These are phyloP conservation scores for Tephrocybe sp. DNA, from an alignment of 768 basidiomycete genomes.

Conservation along the genomic window DNA sequence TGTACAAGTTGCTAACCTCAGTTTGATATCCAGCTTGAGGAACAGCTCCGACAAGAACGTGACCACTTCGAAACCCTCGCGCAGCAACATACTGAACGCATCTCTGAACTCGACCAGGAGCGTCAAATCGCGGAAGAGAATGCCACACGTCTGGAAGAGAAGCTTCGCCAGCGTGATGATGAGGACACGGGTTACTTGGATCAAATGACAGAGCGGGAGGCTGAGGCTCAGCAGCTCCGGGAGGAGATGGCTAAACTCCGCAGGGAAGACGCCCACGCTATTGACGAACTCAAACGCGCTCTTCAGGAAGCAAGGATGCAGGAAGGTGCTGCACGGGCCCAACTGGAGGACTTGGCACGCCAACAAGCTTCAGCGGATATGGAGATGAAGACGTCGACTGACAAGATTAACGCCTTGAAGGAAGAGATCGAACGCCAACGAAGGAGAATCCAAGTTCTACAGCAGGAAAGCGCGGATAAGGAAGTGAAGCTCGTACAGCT, in stretches of 20 bases:
- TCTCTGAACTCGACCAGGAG: slow-evolving; percentile 53
- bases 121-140: slow-evolving; percentile 52
- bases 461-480: slow-evolving; percentile 81
- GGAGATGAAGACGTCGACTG: slow-evolving; percentile 43
- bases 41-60: slow-evolving; percentile 51
- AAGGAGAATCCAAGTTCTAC: slow-evolving; percentile 63
- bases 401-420: slow-evolving; percentile 46
- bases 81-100: slow-evolving; percentile 51
- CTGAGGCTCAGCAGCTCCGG: slow-evolving; percentile 50
- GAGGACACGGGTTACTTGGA: slow-evolving; percentile 49
- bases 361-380: slow-evolving; percentile 57
- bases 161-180: slow-evolving; percentile 52
- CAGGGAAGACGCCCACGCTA: slow-evolving; percentile 49
- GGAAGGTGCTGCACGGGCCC: slow-evolving; percentile 41
- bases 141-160: slow-evolving; percentile 53
- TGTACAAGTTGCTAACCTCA: neutral
- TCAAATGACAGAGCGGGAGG: slow-evolving; percentile 45
- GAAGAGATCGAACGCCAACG: slow-evolving; percentile 61
- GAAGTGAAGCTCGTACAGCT: slow-evolving; percentile 78
- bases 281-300: slow-evolving; percentile 45
- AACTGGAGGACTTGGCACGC: slow-evolving; percentile 47
- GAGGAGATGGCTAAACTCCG: slow-evolving; percentile 53
- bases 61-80: slow-evolving; percentile 47
- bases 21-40: slow-evolving; percentile 39
- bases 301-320: slow-evolving; percentile 45